Percentiles rank a stretch among this genome's conserved stretches.
Evolutionary conservation across 1,284 basidiomycete species (phyloP).

Genomic region (Peniophora sp.): DNA sequence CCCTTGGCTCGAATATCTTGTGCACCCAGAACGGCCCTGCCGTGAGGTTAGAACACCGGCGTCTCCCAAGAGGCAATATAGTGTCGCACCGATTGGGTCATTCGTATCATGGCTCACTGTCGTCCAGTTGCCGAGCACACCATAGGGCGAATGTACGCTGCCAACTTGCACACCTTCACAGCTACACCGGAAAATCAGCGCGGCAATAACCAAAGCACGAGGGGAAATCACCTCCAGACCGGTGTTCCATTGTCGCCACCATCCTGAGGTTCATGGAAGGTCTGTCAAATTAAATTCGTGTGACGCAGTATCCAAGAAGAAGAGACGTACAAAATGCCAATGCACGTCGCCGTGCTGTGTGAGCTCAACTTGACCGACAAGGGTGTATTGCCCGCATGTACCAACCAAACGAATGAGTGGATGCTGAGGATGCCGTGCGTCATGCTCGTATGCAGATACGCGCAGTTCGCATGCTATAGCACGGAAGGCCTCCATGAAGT

Average conservation of each 20-base stretch:
- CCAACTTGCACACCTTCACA: slow-evolving; percentile 60
- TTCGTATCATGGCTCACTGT: slow-evolving; percentile 52
- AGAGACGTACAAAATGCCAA: slow-evolving; percentile 53
- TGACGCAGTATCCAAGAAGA: background rate
- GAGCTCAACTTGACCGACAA: slow-evolving; percentile 50
- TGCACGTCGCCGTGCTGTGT: slow-evolving; percentile 48
- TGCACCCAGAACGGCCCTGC: slow-evolving; percentile 27
- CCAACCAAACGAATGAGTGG: slow-evolving; percentile 52
- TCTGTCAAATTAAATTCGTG: background rate
- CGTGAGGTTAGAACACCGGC: background rate
- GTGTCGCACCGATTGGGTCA: slow-evolving; percentile 28
- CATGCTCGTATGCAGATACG: slow-evolving; percentile 30
- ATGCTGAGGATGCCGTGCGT: slow-evolving; percentile 38
- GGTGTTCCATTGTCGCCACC: slow-evolving; percentile 50
- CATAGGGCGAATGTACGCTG: slow-evolving; percentile 47
- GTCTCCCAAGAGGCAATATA: background rate
- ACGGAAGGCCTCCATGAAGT: slow-evolving; percentile 46
- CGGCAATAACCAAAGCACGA: slow-evolving; percentile 1
- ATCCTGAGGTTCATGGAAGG: slow-evolving; percentile 23
- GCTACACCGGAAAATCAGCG: slow-evolving; percentile 23
- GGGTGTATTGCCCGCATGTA: slow-evolving; percentile 32
- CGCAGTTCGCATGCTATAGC: slow-evolving; percentile 37
- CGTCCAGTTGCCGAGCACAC: slow-evolving; percentile 61
- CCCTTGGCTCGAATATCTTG: slow-evolving; percentile 35
- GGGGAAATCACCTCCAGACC: slow-evolving; percentile 49